Percentiles rank a stretch among this genome's conserved stretches.
phyloP scores from a whole-genome alignment of 108 stramenopile species.

The Nannochloropsis salina region DNA sequence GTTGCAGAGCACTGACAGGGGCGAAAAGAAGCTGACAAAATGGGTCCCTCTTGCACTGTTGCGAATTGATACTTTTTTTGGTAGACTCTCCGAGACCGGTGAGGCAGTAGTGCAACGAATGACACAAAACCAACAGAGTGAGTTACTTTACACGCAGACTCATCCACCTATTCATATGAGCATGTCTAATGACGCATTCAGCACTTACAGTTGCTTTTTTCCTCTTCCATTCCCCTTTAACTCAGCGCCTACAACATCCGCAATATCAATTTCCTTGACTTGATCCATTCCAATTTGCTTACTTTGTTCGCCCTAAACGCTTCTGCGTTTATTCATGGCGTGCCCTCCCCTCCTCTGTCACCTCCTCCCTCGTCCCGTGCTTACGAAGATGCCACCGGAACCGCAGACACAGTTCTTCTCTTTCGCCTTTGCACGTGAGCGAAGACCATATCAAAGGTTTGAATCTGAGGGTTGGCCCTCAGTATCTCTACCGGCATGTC shows the following conservation, averaged over 20 bases:
- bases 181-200: too few relatives aligned
- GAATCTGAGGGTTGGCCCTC: not conserved
- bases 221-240: not conserved
- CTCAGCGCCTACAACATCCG: not conserved
- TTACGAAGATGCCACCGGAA: not conserved
- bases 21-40: too few relatives aligned
- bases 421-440: not conserved
- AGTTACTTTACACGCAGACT: too few relatives aligned
- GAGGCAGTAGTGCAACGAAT: too few relatives aligned
- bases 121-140: too few relatives aligned
- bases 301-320: not conserved
- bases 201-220: not conserved
- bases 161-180: too few relatives aligned
- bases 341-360: not conserved
- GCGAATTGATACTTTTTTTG: too few relatives aligned
- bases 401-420: not conserved
- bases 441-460: not conserved
- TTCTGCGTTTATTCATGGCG: not conserved
- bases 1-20: too few relatives aligned
- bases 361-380: not conserved
- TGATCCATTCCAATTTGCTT: not conserved
- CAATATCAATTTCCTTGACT: not conserved
- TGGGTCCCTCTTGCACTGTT: too few relatives aligned
- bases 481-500: not conserved
- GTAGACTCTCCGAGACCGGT: too few relatives aligned